phyloP scores from a whole-genome alignment of 306 rosid genomes.

The Prunus kanzakura region DNA sequence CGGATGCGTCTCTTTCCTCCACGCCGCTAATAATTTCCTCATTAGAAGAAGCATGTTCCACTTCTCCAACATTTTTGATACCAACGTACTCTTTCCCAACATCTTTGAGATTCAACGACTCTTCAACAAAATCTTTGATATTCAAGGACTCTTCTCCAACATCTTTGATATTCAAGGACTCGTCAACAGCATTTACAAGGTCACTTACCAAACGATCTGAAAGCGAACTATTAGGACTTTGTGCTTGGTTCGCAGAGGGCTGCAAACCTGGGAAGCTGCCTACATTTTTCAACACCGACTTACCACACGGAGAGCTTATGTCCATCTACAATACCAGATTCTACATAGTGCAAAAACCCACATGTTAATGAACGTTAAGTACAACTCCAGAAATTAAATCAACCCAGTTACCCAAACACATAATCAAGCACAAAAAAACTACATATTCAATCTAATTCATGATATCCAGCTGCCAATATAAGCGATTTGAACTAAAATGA shows the following conservation, averaged over 20 bases:
- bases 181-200: conserved; percentile 40
- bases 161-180: conserved; percentile 44
- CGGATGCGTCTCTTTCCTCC: conserved; percentile 14
- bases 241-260: conserved; percentile 23
- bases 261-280: conserved; percentile 26
- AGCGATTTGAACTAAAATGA: neutral
- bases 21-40: conserved; percentile 12
- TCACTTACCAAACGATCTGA: conserved; percentile 22
- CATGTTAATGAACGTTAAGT: neutral
- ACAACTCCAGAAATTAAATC: neutral
- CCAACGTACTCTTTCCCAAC: neutral
- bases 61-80: neutral
- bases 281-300: conserved; percentile 31
- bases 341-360: conserved; percentile 25
- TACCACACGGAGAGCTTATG: conserved; percentile 25
- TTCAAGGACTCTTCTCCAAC: conserved; percentile 5
- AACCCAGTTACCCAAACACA: neutral
- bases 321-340: conserved; percentile 52
- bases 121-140: neutral
- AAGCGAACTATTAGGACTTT: conserved; percentile 13
- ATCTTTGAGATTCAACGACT: neutral
- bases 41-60: conserved; percentile 22
- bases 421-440: neutral
- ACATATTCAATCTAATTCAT: too few relatives aligned
- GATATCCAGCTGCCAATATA: neutral